These are phyloP conservation scores for Penicillium longicatenatum DNA, from an alignment of 495 filamentous ascomycete species.

Conservation along the genomic window DNA sequence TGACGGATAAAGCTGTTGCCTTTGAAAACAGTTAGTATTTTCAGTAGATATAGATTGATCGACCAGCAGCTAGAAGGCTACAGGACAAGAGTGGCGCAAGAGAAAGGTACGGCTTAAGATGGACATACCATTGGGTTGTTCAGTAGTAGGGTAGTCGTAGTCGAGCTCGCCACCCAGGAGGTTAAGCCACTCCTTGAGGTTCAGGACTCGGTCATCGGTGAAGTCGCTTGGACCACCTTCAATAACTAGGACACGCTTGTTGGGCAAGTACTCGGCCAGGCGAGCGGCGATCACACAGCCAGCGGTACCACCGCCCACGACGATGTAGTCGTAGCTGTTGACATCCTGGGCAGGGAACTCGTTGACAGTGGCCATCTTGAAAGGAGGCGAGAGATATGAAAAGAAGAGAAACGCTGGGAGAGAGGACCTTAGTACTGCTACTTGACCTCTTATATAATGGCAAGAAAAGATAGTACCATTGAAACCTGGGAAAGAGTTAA, in stretches of 20 bases:
- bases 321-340: conserved; percentile 79
- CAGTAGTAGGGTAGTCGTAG: conserved; percentile 83
- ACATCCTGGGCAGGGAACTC: conserved; percentile 59
- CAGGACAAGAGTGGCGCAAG: not conserved
- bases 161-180: conserved; percentile 80
- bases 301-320: conserved; percentile 85
- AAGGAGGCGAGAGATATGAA: conserved; percentile 8
- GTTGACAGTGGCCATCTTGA: conserved; percentile 60
- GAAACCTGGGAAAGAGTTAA: conserved; percentile 4
- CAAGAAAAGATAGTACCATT: not conserved
- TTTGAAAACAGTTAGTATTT: conserved; percentile 25
- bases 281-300: conserved; percentile 82
- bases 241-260: conserved; percentile 65
- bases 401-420: not conserved
- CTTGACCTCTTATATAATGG: not conserved
- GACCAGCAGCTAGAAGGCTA: not conserved
- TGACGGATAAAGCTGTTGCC: conserved; percentile 84
- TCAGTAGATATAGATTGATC: not conserved
- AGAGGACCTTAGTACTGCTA: not conserved
- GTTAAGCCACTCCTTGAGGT: conserved; percentile 77
- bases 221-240: conserved; percentile 65
- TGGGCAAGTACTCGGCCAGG: conserved; percentile 65
- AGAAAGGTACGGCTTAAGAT: not conserved
- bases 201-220: conserved; percentile 68
- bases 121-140: conserved; percentile 72